A percentile compares a stretch with the other conserved stretches of the same genome.
Conservation (phyloP, 768 basidiomycete species). For the Brasilioporus rufonigricans region DNA sequence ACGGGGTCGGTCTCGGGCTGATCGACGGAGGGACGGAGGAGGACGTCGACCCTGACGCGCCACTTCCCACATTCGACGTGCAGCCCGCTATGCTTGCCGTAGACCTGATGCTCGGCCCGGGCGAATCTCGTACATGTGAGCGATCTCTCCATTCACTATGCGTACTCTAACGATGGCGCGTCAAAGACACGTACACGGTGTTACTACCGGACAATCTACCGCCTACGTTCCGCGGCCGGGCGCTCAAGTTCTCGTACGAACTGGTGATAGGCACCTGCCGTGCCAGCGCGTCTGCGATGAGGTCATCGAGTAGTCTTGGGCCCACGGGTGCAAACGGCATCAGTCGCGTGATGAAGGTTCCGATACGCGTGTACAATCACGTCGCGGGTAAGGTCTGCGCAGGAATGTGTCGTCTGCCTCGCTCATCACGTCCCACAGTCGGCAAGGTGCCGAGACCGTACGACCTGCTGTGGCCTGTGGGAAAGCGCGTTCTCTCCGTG, state of each 20-base stretch:
- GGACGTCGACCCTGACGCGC: conserved; percentile 57
- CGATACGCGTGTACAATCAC: conserved; percentile 87
- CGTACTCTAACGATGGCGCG: too few relatives aligned
- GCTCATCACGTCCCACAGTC: conserved; percentile 33
- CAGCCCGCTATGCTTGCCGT: conserved; percentile 88
- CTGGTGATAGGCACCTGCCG: conserved; percentile 87
- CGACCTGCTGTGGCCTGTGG: conserved; percentile 81
- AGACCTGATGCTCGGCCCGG: conserved; percentile 78
- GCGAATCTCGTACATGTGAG: conserved; percentile 79
- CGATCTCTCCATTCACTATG: not conserved
- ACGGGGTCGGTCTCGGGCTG: conserved; percentile 34
- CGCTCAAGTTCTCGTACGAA: conserved; percentile 85
- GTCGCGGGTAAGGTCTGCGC: conserved; percentile 62
- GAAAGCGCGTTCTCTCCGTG: conserved; percentile 33
- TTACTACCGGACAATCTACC: conserved; percentile 77
- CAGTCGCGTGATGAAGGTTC: conserved; percentile 85
- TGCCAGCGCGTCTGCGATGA: conserved; percentile 38
- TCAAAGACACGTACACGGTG: conserved; percentile 85
- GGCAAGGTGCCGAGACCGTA: conserved; percentile 62
- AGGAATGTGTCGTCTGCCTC: not conserved
- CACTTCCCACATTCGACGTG: conserved; percentile 82
- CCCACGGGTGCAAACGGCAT: conserved; percentile 45
- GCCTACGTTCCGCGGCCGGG: conserved; percentile 85
- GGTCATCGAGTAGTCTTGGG: conserved; percentile 32
- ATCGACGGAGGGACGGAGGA: conserved; percentile 33